These are phyloP conservation scores for Plenodomus biglobosus DNA, from an alignment of 2,329 filamentous ascomycete species.

Conservation along the genomic window DNA sequence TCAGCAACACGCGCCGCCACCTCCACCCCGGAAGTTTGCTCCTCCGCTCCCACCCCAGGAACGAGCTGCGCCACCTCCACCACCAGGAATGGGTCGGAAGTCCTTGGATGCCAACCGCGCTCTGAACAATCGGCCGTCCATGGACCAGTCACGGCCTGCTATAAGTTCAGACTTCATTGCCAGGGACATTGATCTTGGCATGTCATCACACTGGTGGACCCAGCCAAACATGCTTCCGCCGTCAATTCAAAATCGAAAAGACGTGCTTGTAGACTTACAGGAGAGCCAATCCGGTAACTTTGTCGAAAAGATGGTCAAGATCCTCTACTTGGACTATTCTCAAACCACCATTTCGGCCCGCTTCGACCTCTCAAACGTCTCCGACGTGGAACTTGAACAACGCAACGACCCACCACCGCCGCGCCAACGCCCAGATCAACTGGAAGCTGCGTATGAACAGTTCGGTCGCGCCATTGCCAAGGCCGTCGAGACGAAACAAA, in stretches of 20 bases:
- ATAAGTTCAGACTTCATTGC: constrained; percentile 83
- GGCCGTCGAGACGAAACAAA: constrained; percentile 70
- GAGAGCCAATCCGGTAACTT: constrained; percentile 74
- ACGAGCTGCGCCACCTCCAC: constrained; percentile 29
- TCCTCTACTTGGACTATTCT: constrained; percentile 95
- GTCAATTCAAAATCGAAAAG: constrained; percentile 76
- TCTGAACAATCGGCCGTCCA: constrained; percentile 61
- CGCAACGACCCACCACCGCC: constrained; percentile 82
- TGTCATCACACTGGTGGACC: constrained; percentile 82
- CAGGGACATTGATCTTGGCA: constrained; percentile 77
- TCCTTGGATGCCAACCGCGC: constrained; percentile 66
- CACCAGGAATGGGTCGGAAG: constrained; percentile 52
- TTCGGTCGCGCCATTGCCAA: constrained; percentile 79
- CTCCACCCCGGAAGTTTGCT: constrained; percentile 39
- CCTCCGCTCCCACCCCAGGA: constrained; percentile 51
- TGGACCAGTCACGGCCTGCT: constrained; percentile 69
- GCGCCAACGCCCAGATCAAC: constrained; percentile 83
- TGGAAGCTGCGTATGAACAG: constrained; percentile 79
- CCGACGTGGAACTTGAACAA: constrained; percentile 77
- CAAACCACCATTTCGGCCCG: constrained; percentile 83
- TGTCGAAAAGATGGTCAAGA: constrained; percentile 76
- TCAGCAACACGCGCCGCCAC: constrained; percentile 43
- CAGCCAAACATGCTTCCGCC: constrained; percentile 78
- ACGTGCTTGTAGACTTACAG: constrained; percentile 80
- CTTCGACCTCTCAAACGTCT: constrained; percentile 74